Base-by-base conservation (phyloP, 1,284 basidiomycete genomes). In the Flammula alnicola region DNA sequence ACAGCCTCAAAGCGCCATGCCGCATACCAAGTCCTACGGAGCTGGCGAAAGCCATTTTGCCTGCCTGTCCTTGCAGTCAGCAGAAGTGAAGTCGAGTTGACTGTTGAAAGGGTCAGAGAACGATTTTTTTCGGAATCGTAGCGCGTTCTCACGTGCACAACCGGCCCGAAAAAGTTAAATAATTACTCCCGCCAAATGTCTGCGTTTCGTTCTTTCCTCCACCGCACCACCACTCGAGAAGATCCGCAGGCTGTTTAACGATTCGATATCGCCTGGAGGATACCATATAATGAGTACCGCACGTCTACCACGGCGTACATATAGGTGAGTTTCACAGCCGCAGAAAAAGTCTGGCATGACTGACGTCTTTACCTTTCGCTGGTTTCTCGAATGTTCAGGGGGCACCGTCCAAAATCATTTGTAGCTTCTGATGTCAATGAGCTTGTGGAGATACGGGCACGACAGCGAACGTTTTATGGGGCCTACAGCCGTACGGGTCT, bases 391-490 rank as follows among this genome's bases (percentile, higher is more conserved):
- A 12, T 23, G 11, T n/a, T n/a, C 33, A 88, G 84, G 57, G 83
- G 84, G 0, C 84, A 86, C 56, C 77, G 83, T 22, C 72, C 77
- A 12, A 57, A 75, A 37, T 86, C 83, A 0, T 88, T 86, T 59
- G 65, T 72, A 17, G 71, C 83, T 0, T 58, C 73, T 14, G 87
- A 89, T 63, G 60, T 82, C 16, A 76, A 77, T 43, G 86, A 90
- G 62, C 78, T 90, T 43, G 80, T 84, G 10, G 89, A 93, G 64
- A 69, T 92, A 17, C 79, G 91, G 16, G 90, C 90, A 1, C 78
- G 88, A 23, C 86, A 89, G 57, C 76, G 91, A 36, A 93, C 90
- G 0, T 92, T 91, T 61, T 79, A 91, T 51, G 90, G 91, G 16
- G 91, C 90, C 19, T 93, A 93, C 63, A 77, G 77, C 25, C 80